Evolutionary conservation across 192 early-diverging fungal genomes (phyloP), one percentile per base, ranked within the genome.

Genomic region (Thamnidium elegans): DNA sequence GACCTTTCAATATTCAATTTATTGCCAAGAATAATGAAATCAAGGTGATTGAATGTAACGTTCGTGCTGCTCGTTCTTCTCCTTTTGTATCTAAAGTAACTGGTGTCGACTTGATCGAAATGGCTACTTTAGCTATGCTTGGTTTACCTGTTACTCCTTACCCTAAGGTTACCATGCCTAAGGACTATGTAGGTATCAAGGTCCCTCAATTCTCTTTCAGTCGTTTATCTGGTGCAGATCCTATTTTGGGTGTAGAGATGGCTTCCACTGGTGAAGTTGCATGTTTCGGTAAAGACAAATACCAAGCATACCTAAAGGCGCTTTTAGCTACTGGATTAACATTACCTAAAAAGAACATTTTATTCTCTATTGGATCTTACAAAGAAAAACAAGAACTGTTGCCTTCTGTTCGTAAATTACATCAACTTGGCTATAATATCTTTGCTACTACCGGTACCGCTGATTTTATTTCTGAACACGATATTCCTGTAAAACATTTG

Each of bases 1-100:
- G 96, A 19, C 96, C 95, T 17, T 92, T 83, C 84, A 99, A 99
- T 81, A 99, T 99, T 74, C 96, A 99, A 81, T 94, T 99, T 69
- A 97, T 99, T 81, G 94, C 94, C 75, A 99, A 98, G 85, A 91
- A 99, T 80, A 96, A 95, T 72, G 95, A 97, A 75, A 94, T 99
- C 81, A 99, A 99, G 85, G 92, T 99, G 56, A 99, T 99, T 71
- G 97, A 99, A 76, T 99, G 97, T 79, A 99, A 99, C 68, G 86
- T 99, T 42, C 91, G 96, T 55, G 94, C 97, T 0, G 90, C 96
- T 17, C 87, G 97, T 30, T 96, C 94, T 34, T 96, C 96, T 86
- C 97, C 96, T 45, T 99, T 99, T 67, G 93, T 94, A 10, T 97
- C 94, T 70, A 99, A 99, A 84, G 95, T 98, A 6, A 79, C 93